Evolutionary conservation across 2,329 filamentous ascomycete genomes (phyloP), one percentile per base, ranked within the genome.

Genomic region (Blastomyces percursus): DNA sequence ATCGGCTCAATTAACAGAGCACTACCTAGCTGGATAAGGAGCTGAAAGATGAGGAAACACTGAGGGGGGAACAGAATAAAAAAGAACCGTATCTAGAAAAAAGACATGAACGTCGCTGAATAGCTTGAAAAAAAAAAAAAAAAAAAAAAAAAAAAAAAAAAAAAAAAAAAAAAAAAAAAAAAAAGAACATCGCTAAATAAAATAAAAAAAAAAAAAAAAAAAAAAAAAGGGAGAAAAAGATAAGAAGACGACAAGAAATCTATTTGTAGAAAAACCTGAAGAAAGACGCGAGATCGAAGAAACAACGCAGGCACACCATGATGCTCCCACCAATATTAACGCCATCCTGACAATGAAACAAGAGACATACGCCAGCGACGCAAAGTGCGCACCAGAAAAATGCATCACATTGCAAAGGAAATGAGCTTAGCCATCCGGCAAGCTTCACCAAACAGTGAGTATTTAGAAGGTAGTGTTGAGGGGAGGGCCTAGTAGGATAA

Each of bases 191-290:
- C 46, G 46, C 50, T 59, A 42, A 59, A 48, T 21, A 46, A 19
- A 9, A 21, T 2, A 9, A 32, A 46, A 59, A 19, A 48, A n/a
- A n/a, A n/a, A n/a, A n/a, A n/a, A n/a, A n/a, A n/a, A n/a, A n/a
- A n/a, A 32, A 32, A 32, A 32, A 32, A 32, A 1, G 32, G 32
- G 8, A 32, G 7, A 32, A 32, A 14, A 46, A 8, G 21, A n/a
- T 14, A 57, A 38, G 44, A n/a, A 54, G 54, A 42, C n/a, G n/a
- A 54, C 4, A 52, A 52, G 32, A 61, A 51, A 61, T 52, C 59
- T 51, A 61, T 54, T 54, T 16, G 59, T 21, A 35, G 44, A 30
- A 52, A 12, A 21, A 16, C 14, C 42, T 11, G 14, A 4, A 51
- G 44, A 46, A 52, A n/a, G 14, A 42, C 5, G n/a, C 6, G 32